Evolutionary conservation across 257 asterid genomes (phyloP), one percentile per base, ranked within the genome.

Genomic region (Henckelia pumila): DNA sequence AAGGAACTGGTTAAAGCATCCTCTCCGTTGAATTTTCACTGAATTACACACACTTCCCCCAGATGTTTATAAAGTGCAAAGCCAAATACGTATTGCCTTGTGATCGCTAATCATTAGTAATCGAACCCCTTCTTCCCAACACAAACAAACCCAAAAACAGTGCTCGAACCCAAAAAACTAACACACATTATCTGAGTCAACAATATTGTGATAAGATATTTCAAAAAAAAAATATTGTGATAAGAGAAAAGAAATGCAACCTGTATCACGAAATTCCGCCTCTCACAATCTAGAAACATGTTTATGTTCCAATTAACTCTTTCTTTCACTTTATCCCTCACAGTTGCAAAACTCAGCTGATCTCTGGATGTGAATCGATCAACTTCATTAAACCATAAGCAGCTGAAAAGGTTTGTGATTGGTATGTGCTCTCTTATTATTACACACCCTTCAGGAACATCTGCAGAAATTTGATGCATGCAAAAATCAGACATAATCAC

Each of bases 361-460:
- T 94, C 99, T 79, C 96, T 77, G 44, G 99, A 76, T 62, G 99
- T 94, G 78, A 94, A 94, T 30, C 97, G 84, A 69, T 94, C 99
- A 68, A 94, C 97, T 83, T 94, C 97, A 68, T 87, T 94, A 82
- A 94, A 94, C 99, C 99, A 91, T 20, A 94, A 81, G 71, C 99
- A 91, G 78, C 93, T 79, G 75, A 94, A 91, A 59, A 94, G 96
- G 82, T 94, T 89, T 49, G 99, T 85, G 68, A 94, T 86, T 52
- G 98, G 86, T 64, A 73, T 81, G 80, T 94, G 99, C 63, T 91
- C 99, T 74, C 94, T 86, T 67, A 94, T 79, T 67, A 94, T 83
- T 17, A 87, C 96, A 66, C 98, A 94, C 60, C 96, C 99, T 84
- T 94, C 96, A 6, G 99, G 99, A 71, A 94, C 99, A 94, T 94